Evolutionary conservation across 2,329 filamentous ascomycete genomes (phyloP), one percentile per base, ranked within the genome.

Genomic region (Teratosphaeria pseudoeucalypti): DNA sequence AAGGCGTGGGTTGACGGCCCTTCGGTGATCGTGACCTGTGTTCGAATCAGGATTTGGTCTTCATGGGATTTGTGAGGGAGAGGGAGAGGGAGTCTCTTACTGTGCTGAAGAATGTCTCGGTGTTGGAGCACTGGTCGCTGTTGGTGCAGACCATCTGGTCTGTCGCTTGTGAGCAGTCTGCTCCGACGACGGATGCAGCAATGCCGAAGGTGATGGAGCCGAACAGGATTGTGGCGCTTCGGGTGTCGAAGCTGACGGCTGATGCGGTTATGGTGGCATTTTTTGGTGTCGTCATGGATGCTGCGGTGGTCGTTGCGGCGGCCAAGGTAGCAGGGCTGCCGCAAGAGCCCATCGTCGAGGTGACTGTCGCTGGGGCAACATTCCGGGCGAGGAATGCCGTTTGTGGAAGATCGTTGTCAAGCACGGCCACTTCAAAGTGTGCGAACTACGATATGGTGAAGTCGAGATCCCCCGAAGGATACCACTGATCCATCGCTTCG

Each of bases 141-240:
- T 60, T 56, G 27, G 59, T 60, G 53, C 59, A 60, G 12, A 23
- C 32, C n/a, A 60, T 32, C 12, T 52, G 32, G 29, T 58, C 58
- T 26, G 56, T 60, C 11, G 59, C 58, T 6, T 55, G 56, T 23
- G 47, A 60, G 29, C 32, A 34, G 34, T 55, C 52, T 19, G 55
- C 59, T 32, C 4, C 29, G 26, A 60, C 52, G 52, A 60, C 32
- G 2, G 59, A 60, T 11, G 34, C 59, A 26, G 52, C 59, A 14
- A 60, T 47, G 9, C 59, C 59, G n/a, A 27, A 55, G 11, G 59
- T 55, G 6, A 58, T 27, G 7, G 27, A 32, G 14, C 53, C 53
- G 34, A 54, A 32, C 14, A 54, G 23, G 34, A 54, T 54, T n/a
- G 53, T 54, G 26, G 53, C 53, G 53, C 53, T 54, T 37, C 16